Percentiles rank a stretch among this genome's conserved stretches.
phyloP scores from a whole-genome alignment of 2,329 filamentous ascomycete species.

The Penicillium glabrum region DNA sequence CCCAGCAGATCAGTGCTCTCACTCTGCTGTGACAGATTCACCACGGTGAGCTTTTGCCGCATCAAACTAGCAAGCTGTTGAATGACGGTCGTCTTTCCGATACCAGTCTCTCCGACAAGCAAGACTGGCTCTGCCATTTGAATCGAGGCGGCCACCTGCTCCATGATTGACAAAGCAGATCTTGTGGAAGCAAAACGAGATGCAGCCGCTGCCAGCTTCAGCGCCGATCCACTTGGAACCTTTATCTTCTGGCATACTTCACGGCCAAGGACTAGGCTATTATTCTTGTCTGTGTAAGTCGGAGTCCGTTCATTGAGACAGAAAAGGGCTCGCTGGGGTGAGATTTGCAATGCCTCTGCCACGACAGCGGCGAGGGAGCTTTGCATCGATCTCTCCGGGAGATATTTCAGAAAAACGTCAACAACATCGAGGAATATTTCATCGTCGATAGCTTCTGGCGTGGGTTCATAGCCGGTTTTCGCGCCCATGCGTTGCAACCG shows the following conservation, averaged over 20 bases:
- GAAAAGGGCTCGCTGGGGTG: slow-evolving; percentile 76
- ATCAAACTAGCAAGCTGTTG: slow-evolving; percentile 85
- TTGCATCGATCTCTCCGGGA: slow-evolving; percentile 65
- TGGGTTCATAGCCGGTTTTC: slow-evolving; percentile 66
- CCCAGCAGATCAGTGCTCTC: slow-evolving; percentile 94
- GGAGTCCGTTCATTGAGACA: slow-evolving; percentile 74
- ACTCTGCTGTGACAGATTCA: slow-evolving; percentile 97
- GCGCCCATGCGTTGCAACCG: slow-evolving; percentile 61
- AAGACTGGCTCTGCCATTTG: slow-evolving; percentile 84
- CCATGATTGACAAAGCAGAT: slow-evolving; percentile 79
- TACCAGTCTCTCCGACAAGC: slow-evolving; percentile 97
- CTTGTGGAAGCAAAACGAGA: slow-evolving; percentile 79
- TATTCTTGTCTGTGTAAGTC: slow-evolving; percentile 62
- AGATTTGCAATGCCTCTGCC: slow-evolving; percentile 83
- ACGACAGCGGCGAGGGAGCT: slow-evolving; percentile 60
- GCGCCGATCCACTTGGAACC: slow-evolving; percentile 46
- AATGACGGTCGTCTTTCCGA: slow-evolving; percentile 94
- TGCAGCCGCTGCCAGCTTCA: slow-evolving; percentile 37
- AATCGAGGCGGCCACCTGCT: slow-evolving; percentile 82
- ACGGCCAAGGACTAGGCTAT: slow-evolving; percentile 64
- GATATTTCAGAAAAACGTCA: slow-evolving; percentile 85
- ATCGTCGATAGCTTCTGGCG: slow-evolving; percentile 71
- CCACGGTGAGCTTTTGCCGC: slow-evolving; percentile 82
- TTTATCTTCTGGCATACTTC: slow-evolving; percentile 60
- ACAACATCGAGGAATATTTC: slow-evolving; percentile 91